Conservation (phyloP, 106 monocot species). For the Dactylorhiza incarnata region DNA sequence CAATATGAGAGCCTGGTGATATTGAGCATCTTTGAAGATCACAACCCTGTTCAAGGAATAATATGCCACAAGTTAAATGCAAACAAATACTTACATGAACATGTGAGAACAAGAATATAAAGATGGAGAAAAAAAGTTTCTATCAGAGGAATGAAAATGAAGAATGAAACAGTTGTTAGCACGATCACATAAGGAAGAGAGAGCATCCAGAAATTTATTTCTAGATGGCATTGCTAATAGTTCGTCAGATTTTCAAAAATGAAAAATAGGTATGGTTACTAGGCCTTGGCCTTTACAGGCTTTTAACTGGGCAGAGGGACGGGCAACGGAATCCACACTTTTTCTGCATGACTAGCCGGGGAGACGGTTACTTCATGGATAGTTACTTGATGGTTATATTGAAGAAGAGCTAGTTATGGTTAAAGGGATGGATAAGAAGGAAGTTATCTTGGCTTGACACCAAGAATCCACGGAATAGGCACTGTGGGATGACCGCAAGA, state of each 20-base stretch:
- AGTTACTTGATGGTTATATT: too few species aligned
- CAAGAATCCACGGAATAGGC: too few species aligned
- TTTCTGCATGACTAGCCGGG: too few species aligned
- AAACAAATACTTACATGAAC: background rate
- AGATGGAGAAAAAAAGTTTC: background rate
- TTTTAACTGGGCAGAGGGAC: too few species aligned
- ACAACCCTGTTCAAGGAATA: conserved; percentile 49
- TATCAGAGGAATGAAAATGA: background rate
- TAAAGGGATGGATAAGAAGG: too few species aligned
- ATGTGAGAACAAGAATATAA: background rate
- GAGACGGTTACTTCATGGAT: too few species aligned
- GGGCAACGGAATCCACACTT: too few species aligned
- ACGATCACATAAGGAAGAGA: background rate
- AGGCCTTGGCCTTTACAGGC: too few species aligned
- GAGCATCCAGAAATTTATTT: background rate
- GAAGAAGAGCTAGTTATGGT: too few species aligned
- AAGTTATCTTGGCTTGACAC: too few species aligned
- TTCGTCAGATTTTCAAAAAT: background rate
- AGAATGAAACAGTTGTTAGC: background rate
- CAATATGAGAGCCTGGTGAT: conserved; percentile 77
- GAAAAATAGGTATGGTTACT: background rate
- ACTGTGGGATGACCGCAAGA: too few species aligned
- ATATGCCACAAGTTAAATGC: background rate
- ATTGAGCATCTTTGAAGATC: conserved; percentile 57
- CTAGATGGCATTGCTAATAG: background rate